Base-by-base conservation (phyloP, 1,284 basidiomycete genomes). In the Uromyces viciae-fabae region DNA sequence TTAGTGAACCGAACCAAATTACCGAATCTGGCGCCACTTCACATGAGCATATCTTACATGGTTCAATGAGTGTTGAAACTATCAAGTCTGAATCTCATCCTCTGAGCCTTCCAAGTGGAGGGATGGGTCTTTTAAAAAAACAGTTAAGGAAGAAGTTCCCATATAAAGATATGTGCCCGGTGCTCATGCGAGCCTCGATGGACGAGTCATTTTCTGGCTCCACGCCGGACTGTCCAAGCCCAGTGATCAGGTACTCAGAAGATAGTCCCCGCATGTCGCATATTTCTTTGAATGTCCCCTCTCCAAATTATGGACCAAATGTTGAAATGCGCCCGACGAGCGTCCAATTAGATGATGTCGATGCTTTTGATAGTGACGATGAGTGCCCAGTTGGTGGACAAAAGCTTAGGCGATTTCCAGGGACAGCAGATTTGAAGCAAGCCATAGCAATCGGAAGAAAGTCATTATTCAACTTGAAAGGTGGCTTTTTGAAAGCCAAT, bases 331-430 rank as follows among this genome's bases (percentile, higher is more conserved):
- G 68, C 8, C 56, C 81, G 19, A 73, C 22, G 15, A 80, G 79
- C 43, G 83, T 85, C 62, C 84, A 85, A 60, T 83, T 85, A 3
- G 85, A 86, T 81, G 85, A 86, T 52, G 80, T 85, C 69, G 84
- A 84, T 71, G 82, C 84, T 3, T 84, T 83, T 4, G 84, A 84
- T 22, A 84, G 84, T 49, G 82, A 84, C 72, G 81, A 68, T n/a
- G 81, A 83, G 28, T 81, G 82, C 0, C 71, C 82, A 46, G 83
- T 81, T 36, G 82, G 82, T 19, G 81, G 82, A 54, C 66, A 81
- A 33, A 83, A 84, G 28, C 64, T 85, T 3, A 83, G 84, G 52
- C 83, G 84, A 5, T 80, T 84, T 7, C 85, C 83, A 0, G 82
- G 82, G 9, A 84, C 84, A 54, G 60, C 82, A 60, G 80, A 83